These are phyloP conservation scores for Termitomyces sp. DNA, from an alignment of 768 basidiomycete species.

Conservation along the genomic window DNA sequence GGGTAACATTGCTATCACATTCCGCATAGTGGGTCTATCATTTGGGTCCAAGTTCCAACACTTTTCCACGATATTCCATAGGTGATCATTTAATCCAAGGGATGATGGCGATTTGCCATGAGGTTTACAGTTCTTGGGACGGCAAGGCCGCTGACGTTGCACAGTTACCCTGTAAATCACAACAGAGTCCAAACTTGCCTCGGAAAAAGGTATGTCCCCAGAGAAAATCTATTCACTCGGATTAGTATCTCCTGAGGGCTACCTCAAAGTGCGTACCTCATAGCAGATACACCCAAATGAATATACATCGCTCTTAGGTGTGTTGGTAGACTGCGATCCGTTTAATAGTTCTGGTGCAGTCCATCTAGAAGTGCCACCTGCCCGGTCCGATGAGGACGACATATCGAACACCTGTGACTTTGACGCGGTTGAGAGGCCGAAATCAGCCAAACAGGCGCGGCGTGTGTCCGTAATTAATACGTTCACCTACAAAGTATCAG, in stretches of 20 bases:
- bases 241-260: background rate
- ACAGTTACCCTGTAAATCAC: slow-evolving; percentile 14
- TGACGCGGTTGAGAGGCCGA: slow-evolving; percentile 14
- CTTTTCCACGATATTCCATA: slow-evolving; percentile 24
- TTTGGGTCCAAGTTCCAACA: slow-evolving; percentile 24
- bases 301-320: slow-evolving; percentile 26
- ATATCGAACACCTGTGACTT: slow-evolving; percentile 11
- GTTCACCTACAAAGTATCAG: slow-evolving; percentile 10
- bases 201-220: slow-evolving; percentile 20
- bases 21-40: slow-evolving; percentile 19
- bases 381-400: slow-evolving; percentile 5
- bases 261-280: slow-evolving; percentile 20
- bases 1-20: slow-evolving; percentile 12
- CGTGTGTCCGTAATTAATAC: slow-evolving; percentile 12
- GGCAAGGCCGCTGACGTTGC: slow-evolving; percentile 4
- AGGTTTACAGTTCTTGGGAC: slow-evolving; percentile 16
- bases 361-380: slow-evolving; percentile 15
- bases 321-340: slow-evolving; percentile 7
- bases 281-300: slow-evolving; percentile 27
- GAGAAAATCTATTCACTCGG: slow-evolving; percentile 21
- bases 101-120: background rate
- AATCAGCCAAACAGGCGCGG: slow-evolving; percentile 16
- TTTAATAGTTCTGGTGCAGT: slow-evolving; percentile 14
- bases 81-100: slow-evolving; percentile 23
- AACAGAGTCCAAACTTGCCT: slow-evolving; percentile 9